Evolutionary conservation across 2,329 filamentous ascomycete species (phyloP), one percentile per base, ranked within the genome.

Genomic region (Ceratocystis eucalypticola): DNA sequence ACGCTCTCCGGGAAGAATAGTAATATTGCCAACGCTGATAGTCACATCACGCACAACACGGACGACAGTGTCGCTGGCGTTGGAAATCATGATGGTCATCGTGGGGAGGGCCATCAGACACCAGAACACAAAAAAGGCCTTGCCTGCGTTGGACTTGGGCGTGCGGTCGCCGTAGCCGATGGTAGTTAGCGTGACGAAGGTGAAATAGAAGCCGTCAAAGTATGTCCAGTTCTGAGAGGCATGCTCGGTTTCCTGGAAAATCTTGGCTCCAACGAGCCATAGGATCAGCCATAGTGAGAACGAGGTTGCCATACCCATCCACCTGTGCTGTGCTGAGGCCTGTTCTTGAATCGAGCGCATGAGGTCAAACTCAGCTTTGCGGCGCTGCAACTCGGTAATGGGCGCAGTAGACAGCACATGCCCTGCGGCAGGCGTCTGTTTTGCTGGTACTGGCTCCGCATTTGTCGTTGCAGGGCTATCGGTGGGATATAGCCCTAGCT

Each of bases 111-210:
- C 91, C 30, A 96, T 81, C 1, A 96, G 75, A 15, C 87, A 89
- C 92, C 92, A 96, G 66, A 96, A 86, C n/a, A 96, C 89, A 71
- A 96, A 96, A 74, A 96, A 96, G 0, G 89, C 84, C 65, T 89
- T 86, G 1, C 89, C 90, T 0, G 86, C 82, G 69, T 91, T 92
- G 1, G 87, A 89, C n/a, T 85, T 78, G 0, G 91, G 91, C 1
- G 86, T 84, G 4, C 87, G 75, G 70, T 96, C 91, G 2, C 92
- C 92, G 71, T 96, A 96, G 0, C 92, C 92, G 46, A 96, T 89
- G 0, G 92, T 96, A 1, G 91, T 80, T 28, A 96, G 82, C 2
- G 86, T 87, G 44, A 91, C 85, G 74, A 94, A 96, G 70, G 86
- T 86, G 73, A 96, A 95, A 75, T 96, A 96, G 55, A 96, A 80